A percentile compares a stretch with the other conserved stretches of the same genome.
Conservation (phyloP, 768 basidiomycete genomes). For the Hypholoma sublateritium region DNA sequence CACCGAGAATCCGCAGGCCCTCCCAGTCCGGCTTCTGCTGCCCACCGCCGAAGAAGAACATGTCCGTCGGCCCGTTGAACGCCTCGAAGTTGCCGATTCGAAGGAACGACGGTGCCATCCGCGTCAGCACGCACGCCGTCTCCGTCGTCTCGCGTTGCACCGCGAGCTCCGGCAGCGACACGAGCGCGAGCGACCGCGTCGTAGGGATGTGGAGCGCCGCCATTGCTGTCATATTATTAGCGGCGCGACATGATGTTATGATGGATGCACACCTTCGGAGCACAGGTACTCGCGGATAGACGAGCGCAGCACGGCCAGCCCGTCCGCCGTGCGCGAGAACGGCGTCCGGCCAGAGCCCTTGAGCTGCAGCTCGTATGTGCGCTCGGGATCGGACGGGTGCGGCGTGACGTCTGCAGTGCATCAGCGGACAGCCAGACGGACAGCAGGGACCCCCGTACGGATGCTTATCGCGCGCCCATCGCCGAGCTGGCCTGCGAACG, state of each 20-base stretch:
- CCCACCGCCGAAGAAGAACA: constrained; percentile 74
- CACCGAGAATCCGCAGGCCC: constrained; percentile 67
- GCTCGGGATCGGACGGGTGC: constrained; percentile 54
- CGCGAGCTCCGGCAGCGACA: constrained; percentile 68
- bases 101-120: constrained; percentile 87
- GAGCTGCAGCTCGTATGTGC: constrained; percentile 83
- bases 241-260: background rate
- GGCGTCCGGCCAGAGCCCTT: constrained; percentile 96
- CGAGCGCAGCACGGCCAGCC: constrained; percentile 91
- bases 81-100: constrained; percentile 93
- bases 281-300: constrained; percentile 93
- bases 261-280: constrained; percentile 65
- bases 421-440: background rate
- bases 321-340: constrained; percentile 90
- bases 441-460: constrained; percentile 28
- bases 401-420: constrained; percentile 67
- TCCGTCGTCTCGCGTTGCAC: constrained; percentile 78
- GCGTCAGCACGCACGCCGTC: constrained; percentile 71
- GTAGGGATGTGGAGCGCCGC: constrained; percentile 85
- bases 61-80: constrained; percentile 64
- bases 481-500: constrained; percentile 92
- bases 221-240: constrained; percentile 33
- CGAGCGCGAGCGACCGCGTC: constrained; percentile 80
- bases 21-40: constrained; percentile 78
- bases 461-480: constrained; percentile 96